Base-by-base conservation (phyloP, 1,139 yeast genomes). In the Pichia inconspicua region DNA sequence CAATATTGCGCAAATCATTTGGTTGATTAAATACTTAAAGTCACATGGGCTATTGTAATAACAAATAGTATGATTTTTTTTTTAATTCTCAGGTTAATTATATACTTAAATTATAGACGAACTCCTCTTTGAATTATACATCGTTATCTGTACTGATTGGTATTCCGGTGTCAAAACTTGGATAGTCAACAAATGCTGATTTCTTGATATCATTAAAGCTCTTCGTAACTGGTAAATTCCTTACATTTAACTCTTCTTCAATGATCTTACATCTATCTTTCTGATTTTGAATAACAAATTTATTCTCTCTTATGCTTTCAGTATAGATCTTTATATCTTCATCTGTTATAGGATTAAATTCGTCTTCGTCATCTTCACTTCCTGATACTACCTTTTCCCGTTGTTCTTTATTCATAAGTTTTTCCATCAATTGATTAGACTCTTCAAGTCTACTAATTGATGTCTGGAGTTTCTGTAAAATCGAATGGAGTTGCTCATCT, bases 391-490 rank as follows among this genome's bases (percentile, higher is more conserved):
- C 51, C 8, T 47, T 50, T 11, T 36, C 43, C 51, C n/a, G 19
- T 11, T 36, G 43, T 50, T 28, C 55, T 45, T 63, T 62, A 12
- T 58, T 55, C 28, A 68, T 55, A 40, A 66, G 58, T 22, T 54
- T 51, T 17, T 50, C 48, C 61, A 71, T 62, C 42, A 69, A 55
- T 14, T 58, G 53, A 44, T 67, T 70, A 0, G 73, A 66, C 30
- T 66, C 64, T 41, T 58, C 54, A 46, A 71, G 53, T 52, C 68
- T 71, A 14, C 48, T 43, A 36, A 67, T 56, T 27, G 72, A 67
- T 40, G 60, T 62, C 36, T 53, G 54, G 12, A 71, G 54, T 44
- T 64, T 66, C 10, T 52, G 45, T 36, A 59, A 55, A 17, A 67
- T 56, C 6, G 55, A 48, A 3, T 52, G 32, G 40, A 70, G 48